Conservation (phyloP, 345 rosid species). For the Salix koriyanagi region DNA sequence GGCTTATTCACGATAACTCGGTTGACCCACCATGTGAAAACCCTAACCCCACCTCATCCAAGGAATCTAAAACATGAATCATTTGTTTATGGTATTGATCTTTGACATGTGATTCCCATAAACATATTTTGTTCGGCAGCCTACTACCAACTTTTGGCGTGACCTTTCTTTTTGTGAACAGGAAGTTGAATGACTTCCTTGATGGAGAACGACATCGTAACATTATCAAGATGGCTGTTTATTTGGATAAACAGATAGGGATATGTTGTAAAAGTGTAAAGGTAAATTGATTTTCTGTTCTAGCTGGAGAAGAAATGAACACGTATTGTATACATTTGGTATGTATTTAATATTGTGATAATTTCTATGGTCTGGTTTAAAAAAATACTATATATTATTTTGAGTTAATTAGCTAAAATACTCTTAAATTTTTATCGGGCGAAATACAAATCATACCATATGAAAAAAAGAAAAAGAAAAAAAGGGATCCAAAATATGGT, state of each 20-base stretch:
- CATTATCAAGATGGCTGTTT: neutral
- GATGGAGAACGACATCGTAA: neutral
- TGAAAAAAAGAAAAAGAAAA: no score
- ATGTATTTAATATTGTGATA: no score
- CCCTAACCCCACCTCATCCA: neutral
- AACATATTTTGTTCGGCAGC: neutral
- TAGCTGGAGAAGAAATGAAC: no score
- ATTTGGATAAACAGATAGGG: neutral
- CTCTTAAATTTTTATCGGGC: no score
- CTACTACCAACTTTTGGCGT: neutral
- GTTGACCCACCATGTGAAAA: neutral
- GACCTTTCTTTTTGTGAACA: neutral
- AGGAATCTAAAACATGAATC: neutral
- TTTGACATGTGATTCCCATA: neutral
- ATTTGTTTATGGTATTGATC: neutral
- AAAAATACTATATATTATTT: no score
- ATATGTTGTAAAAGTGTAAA: neutral
- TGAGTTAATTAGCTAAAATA: no score
- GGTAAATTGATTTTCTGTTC: no score
- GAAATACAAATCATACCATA: no score
- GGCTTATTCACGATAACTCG: neutral
- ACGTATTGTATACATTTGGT: no score
- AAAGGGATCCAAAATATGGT: no score
- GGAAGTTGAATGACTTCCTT: neutral
- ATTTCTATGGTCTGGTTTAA: no score